Evolutionary conservation across 2,329 filamentous ascomycete species (phyloP).

Genomic region (Bipolaris gigantea): DNA sequence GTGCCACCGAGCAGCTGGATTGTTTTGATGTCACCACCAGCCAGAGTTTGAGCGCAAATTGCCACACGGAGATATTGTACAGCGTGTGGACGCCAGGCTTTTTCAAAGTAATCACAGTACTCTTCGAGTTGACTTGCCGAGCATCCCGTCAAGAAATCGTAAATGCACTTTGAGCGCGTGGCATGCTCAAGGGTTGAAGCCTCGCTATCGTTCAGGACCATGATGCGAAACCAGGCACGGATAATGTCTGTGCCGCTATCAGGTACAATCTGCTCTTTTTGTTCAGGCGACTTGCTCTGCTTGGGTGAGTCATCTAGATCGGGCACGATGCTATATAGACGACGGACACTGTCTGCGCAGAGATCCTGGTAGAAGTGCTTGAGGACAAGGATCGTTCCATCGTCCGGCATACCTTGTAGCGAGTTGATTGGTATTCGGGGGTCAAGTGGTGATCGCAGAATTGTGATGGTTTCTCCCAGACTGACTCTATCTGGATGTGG

Average conservation of each 20-base stretch:
- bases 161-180: slow-evolving; percentile 26
- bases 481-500: neutral
- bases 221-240: slow-evolving; percentile 35
- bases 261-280: neutral
- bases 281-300: slow-evolving; percentile 1
- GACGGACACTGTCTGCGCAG: slow-evolving; percentile 24
- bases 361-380: slow-evolving; percentile 35
- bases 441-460: slow-evolving; percentile 27
- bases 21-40: slow-evolving; percentile 31
- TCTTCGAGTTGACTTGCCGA: slow-evolving; percentile 30
- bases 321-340: slow-evolving; percentile 31
- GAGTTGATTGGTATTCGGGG: slow-evolving; percentile 27
- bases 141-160: slow-evolving; percentile 28
- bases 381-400: slow-evolving; percentile 31
- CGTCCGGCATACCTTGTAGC: slow-evolving; percentile 23
- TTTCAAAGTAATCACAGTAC: slow-evolving; percentile 38
- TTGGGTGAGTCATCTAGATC: slow-evolving; percentile 23
- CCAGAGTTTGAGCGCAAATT: slow-evolving; percentile 31
- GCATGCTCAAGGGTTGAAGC: slow-evolving; percentile 27
- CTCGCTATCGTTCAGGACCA: slow-evolving; percentile 37
- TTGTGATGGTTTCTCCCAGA: slow-evolving; percentile 17
- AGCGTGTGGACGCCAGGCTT: slow-evolving; percentile 34
- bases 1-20: slow-evolving; percentile 27
- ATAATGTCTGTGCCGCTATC: slow-evolving; percentile 31
- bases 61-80: slow-evolving; percentile 33